These are phyloP conservation scores for Colletotrichum phormii DNA, from an alignment of 2,329 filamentous ascomycete species.

Conservation along the genomic window DNA sequence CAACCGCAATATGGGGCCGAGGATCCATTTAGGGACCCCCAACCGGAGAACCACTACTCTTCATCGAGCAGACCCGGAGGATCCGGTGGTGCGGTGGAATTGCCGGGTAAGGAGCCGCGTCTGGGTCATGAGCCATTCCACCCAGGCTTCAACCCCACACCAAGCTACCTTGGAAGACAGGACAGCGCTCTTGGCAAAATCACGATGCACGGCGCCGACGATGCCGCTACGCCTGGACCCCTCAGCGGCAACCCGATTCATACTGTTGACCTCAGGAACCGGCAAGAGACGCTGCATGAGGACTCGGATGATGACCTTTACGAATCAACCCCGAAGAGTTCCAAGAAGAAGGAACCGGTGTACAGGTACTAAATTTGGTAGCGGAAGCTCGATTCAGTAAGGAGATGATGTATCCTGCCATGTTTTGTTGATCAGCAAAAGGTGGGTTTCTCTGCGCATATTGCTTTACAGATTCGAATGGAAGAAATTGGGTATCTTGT, in stretches of 20 bases:
- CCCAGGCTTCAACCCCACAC: conserved; percentile 48
- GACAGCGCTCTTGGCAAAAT: conserved; percentile 55
- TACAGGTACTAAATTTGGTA: conserved; percentile 19
- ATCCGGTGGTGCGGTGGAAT: conserved; percentile 31
- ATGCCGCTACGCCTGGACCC: conserved; percentile 15
- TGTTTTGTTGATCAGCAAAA: background rate
- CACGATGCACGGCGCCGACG: conserved; percentile 53
- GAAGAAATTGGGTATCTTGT: background rate
- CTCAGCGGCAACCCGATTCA: conserved; percentile 35
- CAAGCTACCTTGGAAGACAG: conserved; percentile 51
- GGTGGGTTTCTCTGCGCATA: background rate
- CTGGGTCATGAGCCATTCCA: conserved; percentile 52
- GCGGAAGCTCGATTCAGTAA: background rate
- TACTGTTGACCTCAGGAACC: conserved; percentile 32
- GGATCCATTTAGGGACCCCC: conserved; percentile 43
- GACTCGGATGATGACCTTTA: conserved; percentile 54
- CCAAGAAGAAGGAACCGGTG: conserved; percentile 50
- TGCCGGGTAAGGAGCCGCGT: conserved; percentile 48
- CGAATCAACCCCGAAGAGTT: conserved; percentile 46
- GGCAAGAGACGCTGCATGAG: conserved; percentile 31
- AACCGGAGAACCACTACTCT: conserved; percentile 26
- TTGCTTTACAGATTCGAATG: background rate
- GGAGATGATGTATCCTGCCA: background rate
- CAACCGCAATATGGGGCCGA: conserved; percentile 49
- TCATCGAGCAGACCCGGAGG: conserved; percentile 37